These are phyloP conservation scores for Wickerhamomyces silvicola DNA, from an alignment of 805 yeast genomes.

Conservation along the genomic window DNA sequence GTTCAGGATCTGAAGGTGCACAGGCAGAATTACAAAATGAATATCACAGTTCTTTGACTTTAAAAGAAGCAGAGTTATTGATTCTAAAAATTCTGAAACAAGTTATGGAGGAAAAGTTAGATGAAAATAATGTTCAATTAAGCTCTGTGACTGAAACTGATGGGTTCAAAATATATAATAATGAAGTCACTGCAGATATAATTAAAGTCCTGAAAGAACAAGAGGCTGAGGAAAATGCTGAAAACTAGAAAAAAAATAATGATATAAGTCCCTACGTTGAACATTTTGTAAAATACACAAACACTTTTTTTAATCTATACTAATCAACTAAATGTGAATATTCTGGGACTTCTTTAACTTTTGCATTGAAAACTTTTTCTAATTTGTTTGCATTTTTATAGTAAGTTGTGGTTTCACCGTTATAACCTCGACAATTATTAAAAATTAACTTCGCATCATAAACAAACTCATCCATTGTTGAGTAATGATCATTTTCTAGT, in stretches of 20 bases:
- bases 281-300: too few species aligned
- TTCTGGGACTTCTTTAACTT: slow-evolving; percentile 87
- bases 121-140: slow-evolving; percentile 90
- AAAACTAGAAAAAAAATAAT: slow-evolving; percentile 2
- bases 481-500: slow-evolving; percentile 86
- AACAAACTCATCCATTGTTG: slow-evolving; percentile 83
- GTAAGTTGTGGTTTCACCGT: slow-evolving; percentile 91
- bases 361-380: slow-evolving; percentile 79
- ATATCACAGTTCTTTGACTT: slow-evolving; percentile 85
- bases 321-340: slow-evolving; percentile 74
- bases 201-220: slow-evolving; percentile 73
- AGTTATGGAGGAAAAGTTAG: slow-evolving; percentile 98
- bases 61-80: slow-evolving; percentile 87
- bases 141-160: slow-evolving; percentile 83
- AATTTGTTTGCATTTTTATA: slow-evolving; percentile 90
- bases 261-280: neutral
- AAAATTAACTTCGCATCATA: slow-evolving; percentile 83
- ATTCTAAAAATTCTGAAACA: slow-evolving; percentile 87
- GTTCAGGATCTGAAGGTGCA: slow-evolving; percentile 98
- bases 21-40: slow-evolving; percentile 96
- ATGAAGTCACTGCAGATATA: slow-evolving; percentile 74
- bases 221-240: slow-evolving; percentile 41
- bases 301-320: slow-evolving; percentile 3
- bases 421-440: slow-evolving; percentile 88
- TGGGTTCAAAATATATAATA: slow-evolving; percentile 82